Evolutionary conservation across 805 yeast genomes (phyloP), one percentile per base, ranked within the genome.

Genomic region (Saturnispora mendoncae): DNA sequence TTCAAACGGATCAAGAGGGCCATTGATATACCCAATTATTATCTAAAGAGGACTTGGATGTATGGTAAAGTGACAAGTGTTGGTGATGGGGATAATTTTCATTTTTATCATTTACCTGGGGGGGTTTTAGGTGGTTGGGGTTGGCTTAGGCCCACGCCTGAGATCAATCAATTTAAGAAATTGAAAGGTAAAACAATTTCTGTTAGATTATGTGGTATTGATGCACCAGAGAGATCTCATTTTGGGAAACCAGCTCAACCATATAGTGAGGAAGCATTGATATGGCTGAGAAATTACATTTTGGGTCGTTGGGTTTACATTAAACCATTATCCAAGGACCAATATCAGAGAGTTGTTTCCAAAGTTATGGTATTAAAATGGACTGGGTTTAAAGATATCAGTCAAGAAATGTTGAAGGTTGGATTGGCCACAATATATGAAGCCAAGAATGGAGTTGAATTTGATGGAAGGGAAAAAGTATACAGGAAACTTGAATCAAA

Each of bases 191-290:
- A 79, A 48, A 92, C 98, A 0, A 65, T 92, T 28, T 79, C 81
- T 59, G 74, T 92, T 4, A 68, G 98, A 36, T 64, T 92, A 17
- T 83, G 92, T 60, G 98, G 97, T 0, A 80, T 90, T 13, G 98
- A 92, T 68, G 98, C 98, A 0, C 98, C 98, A 1, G 98, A 92
- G 56, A 67, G 94, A 33, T 74, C 94, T 1, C 97, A 92, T 65
- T 92, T 85, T 60, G 98, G 98, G 1, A 82, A 83, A 46, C 87
- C 94, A 0, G 82, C 95, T 0, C 98, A 92, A 57, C 90, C 92
- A 0, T 83, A 62, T 55, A 76, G 92, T 27, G 84, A 78, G 31
- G 97, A 92, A 50, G 92, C 97, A 0, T 60, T 88, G 42, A 54
- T 53, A 4, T 92, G 96, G 96, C 65, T 92, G 26, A 66, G 80